Conservation (phyloP, 2,329 filamentous ascomycete species). For the Verticillium zaregamsianum region DNA sequence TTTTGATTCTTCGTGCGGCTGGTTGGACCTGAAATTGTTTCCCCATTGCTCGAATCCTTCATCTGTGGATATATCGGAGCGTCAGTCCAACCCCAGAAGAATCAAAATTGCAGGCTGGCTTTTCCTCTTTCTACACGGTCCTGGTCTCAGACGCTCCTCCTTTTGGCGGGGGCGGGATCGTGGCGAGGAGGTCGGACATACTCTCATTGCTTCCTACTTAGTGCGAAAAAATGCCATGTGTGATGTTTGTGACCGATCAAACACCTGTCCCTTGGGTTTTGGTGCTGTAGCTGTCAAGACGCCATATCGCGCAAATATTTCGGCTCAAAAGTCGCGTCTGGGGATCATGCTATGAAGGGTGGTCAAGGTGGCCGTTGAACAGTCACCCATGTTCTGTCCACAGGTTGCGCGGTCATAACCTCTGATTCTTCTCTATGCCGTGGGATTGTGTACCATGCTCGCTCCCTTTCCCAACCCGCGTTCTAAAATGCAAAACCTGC, state of each 20-base stretch:
- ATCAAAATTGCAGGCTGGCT: slow-evolving; percentile 72
- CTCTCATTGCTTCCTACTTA: not conserved
- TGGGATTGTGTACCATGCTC: not conserved
- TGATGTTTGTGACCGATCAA: too few species aligned
- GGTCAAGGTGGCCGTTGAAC: too few species aligned
- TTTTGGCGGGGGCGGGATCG: not conserved
- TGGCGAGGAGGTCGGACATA: slow-evolving; percentile 2
- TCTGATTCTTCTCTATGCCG: not conserved
- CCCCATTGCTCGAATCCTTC: slow-evolving; percentile 75
- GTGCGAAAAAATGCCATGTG: too few species aligned
- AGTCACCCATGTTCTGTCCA: not conserved
- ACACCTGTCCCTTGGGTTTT: too few species aligned
- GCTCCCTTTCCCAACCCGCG: not conserved
- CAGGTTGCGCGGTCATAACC: not conserved
- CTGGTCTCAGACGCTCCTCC: slow-evolving; percentile 23
- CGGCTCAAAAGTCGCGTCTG: not conserved
- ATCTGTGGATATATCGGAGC: slow-evolving; percentile 54
- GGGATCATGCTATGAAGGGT: not conserved
- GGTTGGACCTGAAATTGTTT: slow-evolving; percentile 64
- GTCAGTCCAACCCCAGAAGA: slow-evolving; percentile 77
- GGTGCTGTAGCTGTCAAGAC: too few species aligned
- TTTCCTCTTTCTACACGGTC: slow-evolving; percentile 29
- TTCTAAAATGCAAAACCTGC: not conserved
- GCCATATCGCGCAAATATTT: too few species aligned
- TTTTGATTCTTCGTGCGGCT: slow-evolving; percentile 73